These are phyloP conservation scores for Pythium myriotylum DNA, from an alignment of 352 stramenopile genomes.

Conservation along the genomic window DNA sequence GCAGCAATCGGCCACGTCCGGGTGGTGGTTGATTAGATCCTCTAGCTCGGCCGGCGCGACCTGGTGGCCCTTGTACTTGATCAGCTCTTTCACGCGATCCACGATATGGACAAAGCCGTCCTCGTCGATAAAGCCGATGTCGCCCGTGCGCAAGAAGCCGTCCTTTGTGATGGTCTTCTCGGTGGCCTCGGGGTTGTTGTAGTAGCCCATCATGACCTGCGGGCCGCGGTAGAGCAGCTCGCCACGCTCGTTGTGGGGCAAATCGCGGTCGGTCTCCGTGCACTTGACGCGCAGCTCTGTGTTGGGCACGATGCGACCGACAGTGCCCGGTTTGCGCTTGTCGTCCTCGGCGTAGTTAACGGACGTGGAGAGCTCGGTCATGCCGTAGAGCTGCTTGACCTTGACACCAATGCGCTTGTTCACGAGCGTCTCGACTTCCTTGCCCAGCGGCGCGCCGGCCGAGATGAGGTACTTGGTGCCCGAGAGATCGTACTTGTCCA, in stretches of 20 bases:
- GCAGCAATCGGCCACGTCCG: slow-evolving; percentile 42
- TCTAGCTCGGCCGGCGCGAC: slow-evolving; percentile 93
- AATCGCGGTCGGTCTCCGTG: slow-evolving; percentile 34
- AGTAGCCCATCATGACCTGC: slow-evolving; percentile 61
- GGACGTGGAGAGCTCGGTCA: slow-evolving; percentile 41
- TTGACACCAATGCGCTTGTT: slow-evolving; percentile 48
- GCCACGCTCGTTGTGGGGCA: slow-evolving; percentile 37
- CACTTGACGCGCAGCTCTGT: slow-evolving; percentile 44
- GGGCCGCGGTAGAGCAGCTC: slow-evolving; percentile 74
- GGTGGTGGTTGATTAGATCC: slow-evolving; percentile 86
- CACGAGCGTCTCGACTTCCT: slow-evolving; percentile 62
- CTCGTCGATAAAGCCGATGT: slow-evolving; percentile 92
- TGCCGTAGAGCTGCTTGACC: slow-evolving; percentile 45
- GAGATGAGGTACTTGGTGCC: slow-evolving; percentile 72
- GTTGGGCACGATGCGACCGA: slow-evolving; percentile 42
- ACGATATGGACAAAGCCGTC: slow-evolving; percentile 93
- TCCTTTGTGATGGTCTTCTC: slow-evolving; percentile 66
- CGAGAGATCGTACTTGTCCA: slow-evolving; percentile 92
- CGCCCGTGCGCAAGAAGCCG: slow-evolving; percentile 89
- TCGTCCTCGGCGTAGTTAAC: slow-evolving; percentile 23
- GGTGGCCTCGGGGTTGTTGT: slow-evolving; percentile 88
- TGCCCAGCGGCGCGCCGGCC: slow-evolving; percentile 73
- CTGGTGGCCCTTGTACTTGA: slow-evolving; percentile 95
- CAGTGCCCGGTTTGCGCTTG: slow-evolving; percentile 3
- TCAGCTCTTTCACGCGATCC: slow-evolving; percentile 93